These are phyloP conservation scores for Hypoxylon sp. DNA, from an alignment of 2,329 filamentous ascomycete genomes.

Conservation along the genomic window DNA sequence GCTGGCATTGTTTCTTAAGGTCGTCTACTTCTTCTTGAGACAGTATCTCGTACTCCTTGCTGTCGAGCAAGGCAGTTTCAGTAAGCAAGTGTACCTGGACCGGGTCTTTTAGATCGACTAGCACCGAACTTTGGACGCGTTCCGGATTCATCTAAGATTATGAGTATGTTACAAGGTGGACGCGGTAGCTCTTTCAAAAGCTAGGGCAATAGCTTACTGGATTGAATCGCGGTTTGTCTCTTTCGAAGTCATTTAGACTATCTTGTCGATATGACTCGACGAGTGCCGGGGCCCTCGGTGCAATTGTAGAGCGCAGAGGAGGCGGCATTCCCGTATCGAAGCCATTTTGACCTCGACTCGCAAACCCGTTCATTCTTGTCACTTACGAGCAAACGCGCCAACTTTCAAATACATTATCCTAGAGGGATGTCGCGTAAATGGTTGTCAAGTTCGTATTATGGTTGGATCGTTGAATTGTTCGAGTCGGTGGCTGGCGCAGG, in stretches of 20 bases:
- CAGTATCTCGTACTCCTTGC: constrained; percentile 84
- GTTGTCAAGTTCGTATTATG: constrained; percentile 5
- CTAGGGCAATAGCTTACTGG: constrained; percentile 61
- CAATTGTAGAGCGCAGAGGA: constrained; percentile 50
- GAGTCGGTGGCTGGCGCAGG: constrained; percentile 26
- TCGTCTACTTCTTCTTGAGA: constrained; percentile 92
- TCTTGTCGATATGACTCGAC: constrained; percentile 72
- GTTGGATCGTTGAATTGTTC: constrained; percentile 5
- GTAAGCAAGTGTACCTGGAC: constrained; percentile 93
- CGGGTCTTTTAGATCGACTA: constrained; percentile 74
- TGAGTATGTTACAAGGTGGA: constrained; percentile 28
- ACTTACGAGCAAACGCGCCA: constrained; percentile 37
- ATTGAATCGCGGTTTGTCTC: constrained; percentile 67
- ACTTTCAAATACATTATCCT: constrained; percentile 48
- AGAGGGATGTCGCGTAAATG: constrained; percentile 9
- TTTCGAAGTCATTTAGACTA: constrained; percentile 66
- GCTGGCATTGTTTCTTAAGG: constrained; percentile 86
- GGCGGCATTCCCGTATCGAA: constrained; percentile 44
- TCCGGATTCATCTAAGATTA: constrained; percentile 62
- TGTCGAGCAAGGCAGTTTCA: constrained; percentile 92
- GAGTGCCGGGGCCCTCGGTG: constrained; percentile 63
- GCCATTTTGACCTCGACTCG: constrained; percentile 43
- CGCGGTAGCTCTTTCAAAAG: not conserved
- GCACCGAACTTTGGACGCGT: constrained; percentile 67
- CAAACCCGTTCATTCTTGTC: constrained; percentile 50